Evolutionary conservation across 2,329 filamentous ascomycete genomes (phyloP).

Genomic region (Epichloe typhina): DNA sequence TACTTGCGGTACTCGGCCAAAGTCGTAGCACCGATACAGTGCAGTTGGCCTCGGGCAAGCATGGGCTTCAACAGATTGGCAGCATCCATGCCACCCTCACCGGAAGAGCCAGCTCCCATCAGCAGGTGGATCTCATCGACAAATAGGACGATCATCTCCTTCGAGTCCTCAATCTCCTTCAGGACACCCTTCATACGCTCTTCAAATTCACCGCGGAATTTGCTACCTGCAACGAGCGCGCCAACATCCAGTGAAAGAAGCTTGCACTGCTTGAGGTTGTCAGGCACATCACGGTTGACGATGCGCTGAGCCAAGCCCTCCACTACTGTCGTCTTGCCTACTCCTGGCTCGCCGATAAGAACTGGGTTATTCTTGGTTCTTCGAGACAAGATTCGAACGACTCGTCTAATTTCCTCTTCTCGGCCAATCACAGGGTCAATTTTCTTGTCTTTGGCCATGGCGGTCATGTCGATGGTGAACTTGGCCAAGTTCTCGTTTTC

Average conservation of each 20-base stretch:
- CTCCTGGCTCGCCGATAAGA: slow-evolving; percentile 93
- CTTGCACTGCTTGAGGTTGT: slow-evolving; percentile 87
- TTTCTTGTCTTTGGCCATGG: slow-evolving; percentile 91
- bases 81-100: slow-evolving; percentile 96
- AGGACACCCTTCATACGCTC: slow-evolving; percentile 98
- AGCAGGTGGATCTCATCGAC: slow-evolving; percentile 98
- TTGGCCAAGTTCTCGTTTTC: slow-evolving; percentile 95
- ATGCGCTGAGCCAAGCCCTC: slow-evolving; percentile 93
- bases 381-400: slow-evolving; percentile 81
- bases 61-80: slow-evolving; percentile 97
- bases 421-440: slow-evolving; percentile 94
- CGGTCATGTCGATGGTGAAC: slow-evolving; percentile 97
- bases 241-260: slow-evolving; percentile 92
- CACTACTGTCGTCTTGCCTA: slow-evolving; percentile 95
- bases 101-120: slow-evolving; percentile 90
- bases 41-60: slow-evolving; percentile 89
- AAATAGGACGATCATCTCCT: slow-evolving; percentile 94
- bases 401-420: slow-evolving; percentile 88
- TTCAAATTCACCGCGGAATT: slow-evolving; percentile 96
- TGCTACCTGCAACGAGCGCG: slow-evolving; percentile 89
- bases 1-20: slow-evolving; percentile 95
- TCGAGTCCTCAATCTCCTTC: slow-evolving; percentile 89
- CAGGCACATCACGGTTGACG: slow-evolving; percentile 90
- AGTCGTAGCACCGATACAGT: slow-evolving; percentile 96
- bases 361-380: slow-evolving; percentile 98